Percentiles rank a stretch among this genome's conserved stretches.
phyloP scores from a whole-genome alignment of 345 rosid species.

The Barbarea vulgaris region DNA sequence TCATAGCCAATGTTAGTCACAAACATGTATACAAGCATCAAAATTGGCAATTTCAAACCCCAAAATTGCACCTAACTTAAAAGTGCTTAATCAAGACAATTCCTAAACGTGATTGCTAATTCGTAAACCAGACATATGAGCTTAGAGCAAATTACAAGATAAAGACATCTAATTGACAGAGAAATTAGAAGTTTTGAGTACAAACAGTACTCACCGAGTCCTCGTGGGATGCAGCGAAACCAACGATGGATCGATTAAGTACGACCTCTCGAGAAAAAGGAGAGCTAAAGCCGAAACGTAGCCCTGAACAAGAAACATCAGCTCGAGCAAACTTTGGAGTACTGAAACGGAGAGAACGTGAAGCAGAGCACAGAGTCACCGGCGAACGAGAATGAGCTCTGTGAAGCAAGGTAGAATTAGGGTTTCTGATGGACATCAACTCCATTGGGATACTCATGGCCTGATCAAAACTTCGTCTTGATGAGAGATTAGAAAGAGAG shows the following conservation, averaged over 20 bases:
- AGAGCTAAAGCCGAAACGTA: constrained; percentile 40
- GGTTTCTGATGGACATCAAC: constrained; percentile 45
- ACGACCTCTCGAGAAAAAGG: background rate
- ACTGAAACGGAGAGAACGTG: constrained; percentile 28
- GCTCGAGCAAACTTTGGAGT: constrained; percentile 18
- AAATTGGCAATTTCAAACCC: background rate
- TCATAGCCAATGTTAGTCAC: background rate
- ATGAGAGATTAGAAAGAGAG: constrained; percentile 8
- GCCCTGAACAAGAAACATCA: constrained; percentile 33
- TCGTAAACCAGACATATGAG: no score
- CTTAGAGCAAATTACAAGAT: constrained; percentile 1
- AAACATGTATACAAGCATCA: background rate
- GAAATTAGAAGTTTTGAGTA: constrained; percentile 2
- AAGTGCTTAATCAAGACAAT: constrained; percentile 3
- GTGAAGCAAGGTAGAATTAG: constrained; percentile 38
- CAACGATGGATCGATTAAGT: constrained; percentile 44
- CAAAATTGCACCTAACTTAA: constrained; percentile 1
- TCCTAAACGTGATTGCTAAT: no score
- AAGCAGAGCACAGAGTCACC: constrained; percentile 19
- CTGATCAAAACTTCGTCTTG: constrained; percentile 2
- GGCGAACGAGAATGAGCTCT: constrained; percentile 32
- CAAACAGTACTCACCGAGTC: constrained; percentile 52
- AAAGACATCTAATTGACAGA: background rate
- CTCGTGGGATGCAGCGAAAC: constrained; percentile 66
- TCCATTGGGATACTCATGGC: constrained; percentile 42